Evolutionary conservation across 495 filamentous ascomycete species (phyloP), one percentile per base, ranked within the genome.

Genomic region (Symbiotaphrina buchneri): DNA sequence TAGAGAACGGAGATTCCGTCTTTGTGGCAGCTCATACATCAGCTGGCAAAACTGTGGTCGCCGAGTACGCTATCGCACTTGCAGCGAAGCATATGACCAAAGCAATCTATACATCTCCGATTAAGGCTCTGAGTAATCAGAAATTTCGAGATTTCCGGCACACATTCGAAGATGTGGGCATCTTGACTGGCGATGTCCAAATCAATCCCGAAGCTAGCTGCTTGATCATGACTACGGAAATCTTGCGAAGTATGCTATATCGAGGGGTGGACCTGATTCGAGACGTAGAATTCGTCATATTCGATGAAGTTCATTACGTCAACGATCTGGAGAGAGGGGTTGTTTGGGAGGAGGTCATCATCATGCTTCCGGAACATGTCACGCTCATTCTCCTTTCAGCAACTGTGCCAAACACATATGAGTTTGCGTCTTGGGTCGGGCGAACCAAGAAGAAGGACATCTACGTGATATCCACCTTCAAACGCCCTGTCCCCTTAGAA

Each of bases 1-100:
- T 97, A 10, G 87, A 97, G 45, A 77, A 75, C 41, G 85, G 85
- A 14, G 87, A 97, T 45, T 95, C 87, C 0, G 87, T 97, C 23
- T 97, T 97, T 44, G 90, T 97, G 18, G 87, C 90, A n/a, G 87
- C 87, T 3, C 87, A 97, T 48, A 97, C 87, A 0, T 97, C 90
- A 13, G 87, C 87, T 18, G 87, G 87, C 21, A 97, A 97, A 59
- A 97, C 87, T 3, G 87, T 95, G 1, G 87, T 97, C 5, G 87
- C 87, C 15, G 87, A 97, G 44, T 97, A 97, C 52, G 87, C 82
- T 17, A 97, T 97, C 51, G 82, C 90, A 3, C 55, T 97, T 39
- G 87, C 87, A 17, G 76, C 76, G 4, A 90, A 83, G 42, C 87
- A 95, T 47, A 95, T 94, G 87, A 97, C 87, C 18, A 97, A 97